Conservation (phyloP, 2,329 filamentous ascomycete genomes). For the Sporothrix brunneoviolacea region DNA sequence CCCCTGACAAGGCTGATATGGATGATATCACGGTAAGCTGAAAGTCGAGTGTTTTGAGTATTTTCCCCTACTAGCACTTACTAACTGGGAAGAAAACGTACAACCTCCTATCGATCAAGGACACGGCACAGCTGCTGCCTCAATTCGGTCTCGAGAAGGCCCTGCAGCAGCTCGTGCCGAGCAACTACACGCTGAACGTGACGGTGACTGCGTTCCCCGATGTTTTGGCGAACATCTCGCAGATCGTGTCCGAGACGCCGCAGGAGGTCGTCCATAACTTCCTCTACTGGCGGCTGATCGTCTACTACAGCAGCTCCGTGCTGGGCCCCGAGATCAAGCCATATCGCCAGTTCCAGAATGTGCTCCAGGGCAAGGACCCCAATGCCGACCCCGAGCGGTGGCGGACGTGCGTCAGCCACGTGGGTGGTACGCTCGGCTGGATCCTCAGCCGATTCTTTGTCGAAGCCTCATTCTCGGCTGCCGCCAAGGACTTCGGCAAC, state of each 20-base stretch:
- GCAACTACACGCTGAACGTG: slow-evolving; percentile 41
- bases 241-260: slow-evolving; percentile 46
- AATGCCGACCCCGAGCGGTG: slow-evolving; percentile 58
- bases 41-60: no score
- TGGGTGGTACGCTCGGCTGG: slow-evolving; percentile 49
- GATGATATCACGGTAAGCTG: slow-evolving; percentile 16
- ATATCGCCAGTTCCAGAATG: slow-evolving; percentile 52
- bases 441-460: slow-evolving; percentile 66
- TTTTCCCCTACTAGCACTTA: neutral
- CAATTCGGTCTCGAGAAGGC: slow-evolving; percentile 48
- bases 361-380: slow-evolving; percentile 52
- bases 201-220: slow-evolving; percentile 54
- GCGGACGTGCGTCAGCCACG: slow-evolving; percentile 53
- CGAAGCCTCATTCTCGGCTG: slow-evolving; percentile 59
- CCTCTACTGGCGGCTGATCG: slow-evolving; percentile 57
- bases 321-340: slow-evolving; percentile 55
- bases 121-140: slow-evolving; percentile 49
- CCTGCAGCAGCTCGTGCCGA: slow-evolving; percentile 45
- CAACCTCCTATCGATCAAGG: slow-evolving; percentile 53
- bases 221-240: slow-evolving; percentile 53
- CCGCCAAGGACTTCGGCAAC: slow-evolving; percentile 60
- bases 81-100: slow-evolving; percentile 46
- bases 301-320: slow-evolving; percentile 44
- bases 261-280: slow-evolving; percentile 54
- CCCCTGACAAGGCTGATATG: slow-evolving; percentile 15